A percentile compares a stretch with the other conserved stretches of the same genome.
phyloP scores from a whole-genome alignment of 768 basidiomycete genomes.

The Terana coerulea region DNA sequence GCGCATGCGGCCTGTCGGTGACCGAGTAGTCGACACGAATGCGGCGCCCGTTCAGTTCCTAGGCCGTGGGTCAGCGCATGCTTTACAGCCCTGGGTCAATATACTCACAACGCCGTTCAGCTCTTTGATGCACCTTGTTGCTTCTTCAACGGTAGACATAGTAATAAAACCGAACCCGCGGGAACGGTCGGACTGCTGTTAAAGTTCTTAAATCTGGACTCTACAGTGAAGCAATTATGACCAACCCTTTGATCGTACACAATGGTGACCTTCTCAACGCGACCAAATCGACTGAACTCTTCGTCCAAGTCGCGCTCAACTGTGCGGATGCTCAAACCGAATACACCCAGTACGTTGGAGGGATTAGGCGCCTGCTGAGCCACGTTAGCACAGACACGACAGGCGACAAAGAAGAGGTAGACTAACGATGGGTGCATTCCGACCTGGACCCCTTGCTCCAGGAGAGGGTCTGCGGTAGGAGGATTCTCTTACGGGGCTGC shows the following conservation, averaged over 20 bases:
- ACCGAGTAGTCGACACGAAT: conserved; percentile 98
- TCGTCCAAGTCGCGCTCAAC: conserved; percentile 92
- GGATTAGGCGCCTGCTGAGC: conserved; percentile 79
- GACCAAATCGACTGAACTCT: conserved; percentile 85
- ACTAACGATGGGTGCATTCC: conserved; percentile 75
- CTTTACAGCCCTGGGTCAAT: background rate
- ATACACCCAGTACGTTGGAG: conserved; percentile 91
- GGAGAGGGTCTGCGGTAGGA: conserved; percentile 46
- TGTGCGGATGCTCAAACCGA: conserved; percentile 95
- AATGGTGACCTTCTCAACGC: conserved; percentile 92
- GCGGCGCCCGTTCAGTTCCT: conserved; percentile 93
- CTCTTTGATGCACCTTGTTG: conserved; percentile 80
- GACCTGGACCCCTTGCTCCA: conserved; percentile 56
- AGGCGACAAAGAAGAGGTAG: conserved; percentile 11
- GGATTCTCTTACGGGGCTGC: conserved; percentile 54
- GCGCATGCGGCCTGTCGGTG: conserved; percentile 89
- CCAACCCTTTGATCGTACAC: conserved; percentile 95
- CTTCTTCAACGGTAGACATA: conserved; percentile 88
- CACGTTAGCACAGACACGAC: conserved; percentile 31
- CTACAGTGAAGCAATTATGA: conserved; percentile 18
- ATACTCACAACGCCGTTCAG: conserved; percentile 84
- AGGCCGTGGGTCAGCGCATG: background rate
- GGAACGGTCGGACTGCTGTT: conserved; percentile 80
- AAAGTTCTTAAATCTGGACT: conserved; percentile 3
- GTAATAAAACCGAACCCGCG: conserved; percentile 98